Conservation (phyloP, 768 basidiomycete genomes). For the Suillus luteus region DNA sequence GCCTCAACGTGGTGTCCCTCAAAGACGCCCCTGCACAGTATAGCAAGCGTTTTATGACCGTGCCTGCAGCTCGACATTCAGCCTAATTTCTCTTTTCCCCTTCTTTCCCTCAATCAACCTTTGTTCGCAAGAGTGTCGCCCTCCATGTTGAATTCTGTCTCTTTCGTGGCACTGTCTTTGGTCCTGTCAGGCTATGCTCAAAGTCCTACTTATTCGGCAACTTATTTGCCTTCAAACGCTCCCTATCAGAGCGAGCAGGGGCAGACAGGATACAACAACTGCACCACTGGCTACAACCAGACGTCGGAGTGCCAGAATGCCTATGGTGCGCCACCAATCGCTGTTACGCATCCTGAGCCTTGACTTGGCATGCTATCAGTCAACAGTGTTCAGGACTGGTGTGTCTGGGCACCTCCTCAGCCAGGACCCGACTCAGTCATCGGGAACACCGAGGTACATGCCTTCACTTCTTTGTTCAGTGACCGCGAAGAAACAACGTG, state of each 20-base stretch:
- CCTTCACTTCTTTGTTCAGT: constrained; percentile 10
- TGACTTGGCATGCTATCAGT: constrained; percentile 36
- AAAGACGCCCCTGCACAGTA: constrained; percentile 18
- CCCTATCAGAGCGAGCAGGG: constrained; percentile 55
- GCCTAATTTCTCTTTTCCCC: constrained; percentile 13
- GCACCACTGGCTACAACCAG: constrained; percentile 57
- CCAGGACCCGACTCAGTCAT: constrained; percentile 54
- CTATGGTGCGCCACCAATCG: constrained; percentile 43
- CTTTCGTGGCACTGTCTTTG: constrained; percentile 26
- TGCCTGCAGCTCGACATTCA: constrained; percentile 15
- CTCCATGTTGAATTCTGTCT: constrained; percentile 22
- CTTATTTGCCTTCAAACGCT: constrained; percentile 50
- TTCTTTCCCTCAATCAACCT: constrained; percentile 10
- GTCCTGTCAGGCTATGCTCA: constrained; percentile 21
- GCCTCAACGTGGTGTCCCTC: not conserved
- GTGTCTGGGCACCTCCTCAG: constrained; percentile 52
- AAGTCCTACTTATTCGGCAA: constrained; percentile 39
- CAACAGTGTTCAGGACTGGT: constrained; percentile 59
- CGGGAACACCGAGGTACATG: constrained; percentile 62
- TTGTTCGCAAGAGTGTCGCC: constrained; percentile 16
- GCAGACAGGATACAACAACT: constrained; percentile 66
- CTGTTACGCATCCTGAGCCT: constrained; percentile 1
- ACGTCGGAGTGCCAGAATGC: constrained; percentile 68
- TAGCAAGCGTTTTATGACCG: constrained; percentile 17
- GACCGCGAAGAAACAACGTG: constrained; percentile 18